Evolutionary conservation across 768 basidiomycete genomes (phyloP), one percentile per base, ranked within the genome.

Genomic region (Candolleomyces aberdarensis): DNA sequence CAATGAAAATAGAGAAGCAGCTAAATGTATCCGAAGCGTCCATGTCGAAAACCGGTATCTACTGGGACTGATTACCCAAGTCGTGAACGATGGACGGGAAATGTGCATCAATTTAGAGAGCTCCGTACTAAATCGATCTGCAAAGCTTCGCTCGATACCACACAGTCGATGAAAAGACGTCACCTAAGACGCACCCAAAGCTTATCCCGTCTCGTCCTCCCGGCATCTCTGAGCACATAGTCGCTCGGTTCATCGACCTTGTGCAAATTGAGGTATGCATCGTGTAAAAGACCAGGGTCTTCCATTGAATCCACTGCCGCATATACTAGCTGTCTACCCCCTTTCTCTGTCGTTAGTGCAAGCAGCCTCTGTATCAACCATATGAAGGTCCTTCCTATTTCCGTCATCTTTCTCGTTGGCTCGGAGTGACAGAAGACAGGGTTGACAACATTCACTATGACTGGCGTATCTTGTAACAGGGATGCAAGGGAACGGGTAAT

Each of bases 361-460:
- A 83, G 14, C 1, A 71, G 19, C 11, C 58, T 67, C 52, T 77
- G 73, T 66, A 78, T 66, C 3, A 75, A 19, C 61, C 66, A 62
- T 32, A 62, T 54, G n/a, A 74, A 6, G n/a, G 57, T 26, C 1
- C 65, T 56, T 31, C 54, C 26, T n/a, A 69, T 3, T 0, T 67
- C 67, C 7, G 57, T 62, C 1, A 75, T 29, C 8, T 62, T 62
- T 17, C 71, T 64, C 0, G 68, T 65, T 1, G 81, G 64, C 39
- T 75, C 71, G 1, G 78, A 80, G 44, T 69, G 57, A 63, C 79
- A 81, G 59, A 73, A 78, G 14, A 79, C 80, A 17, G 80, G 81
- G 47, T 76, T 76, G n/a, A 78, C 74, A 17, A 70, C 46, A 58
- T 75, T 70, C 44, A 78, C 70, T n/a, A 77, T 73, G 22, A 80